Evolutionary conservation across 768 basidiomycete species (phyloP).

Genomic region (Boletus pseudo-olivaceus): DNA sequence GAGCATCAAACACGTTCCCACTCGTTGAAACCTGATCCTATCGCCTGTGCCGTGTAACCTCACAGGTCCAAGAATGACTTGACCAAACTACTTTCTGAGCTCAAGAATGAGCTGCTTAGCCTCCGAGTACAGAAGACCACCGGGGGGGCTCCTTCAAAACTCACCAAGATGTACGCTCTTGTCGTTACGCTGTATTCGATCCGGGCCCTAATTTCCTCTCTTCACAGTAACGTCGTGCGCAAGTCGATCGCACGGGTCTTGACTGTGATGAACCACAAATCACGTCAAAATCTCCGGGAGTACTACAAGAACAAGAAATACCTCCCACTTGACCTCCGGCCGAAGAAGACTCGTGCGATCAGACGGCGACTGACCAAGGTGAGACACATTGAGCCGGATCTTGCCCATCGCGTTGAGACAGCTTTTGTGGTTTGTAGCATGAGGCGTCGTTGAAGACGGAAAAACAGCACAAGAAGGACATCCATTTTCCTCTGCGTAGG

Average conservation of each 20-base stretch:
- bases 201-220: not conserved
- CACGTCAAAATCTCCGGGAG: constrained; percentile 93
- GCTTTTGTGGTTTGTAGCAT: constrained; percentile 46
- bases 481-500: constrained; percentile 90
- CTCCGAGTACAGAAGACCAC: constrained; percentile 98
- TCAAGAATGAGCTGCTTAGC: constrained; percentile 91
- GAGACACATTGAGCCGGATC: constrained; percentile 21
- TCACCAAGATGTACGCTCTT: constrained; percentile 88
- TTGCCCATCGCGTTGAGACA: constrained; percentile 1
- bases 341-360: constrained; percentile 98
- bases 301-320: constrained; percentile 98
- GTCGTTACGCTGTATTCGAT: not conserved
- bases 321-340: constrained; percentile 93
- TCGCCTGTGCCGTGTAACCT: constrained; percentile 3
- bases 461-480: constrained; percentile 91
- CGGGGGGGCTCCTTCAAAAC: constrained; percentile 91
- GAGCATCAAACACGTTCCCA: constrained; percentile 29
- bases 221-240: constrained; percentile 84
- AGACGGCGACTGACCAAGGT: constrained; percentile 91
- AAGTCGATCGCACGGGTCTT: constrained; percentile 98
- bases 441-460: constrained; percentile 84
- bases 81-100: constrained; percentile 86
- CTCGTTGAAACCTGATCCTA: not conserved
- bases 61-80: constrained; percentile 94
- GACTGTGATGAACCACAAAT: constrained; percentile 98